Evolutionary conservation across 148 eudicot genomes (phyloP).

Genomic region (Amaranthus palmeri): DNA sequence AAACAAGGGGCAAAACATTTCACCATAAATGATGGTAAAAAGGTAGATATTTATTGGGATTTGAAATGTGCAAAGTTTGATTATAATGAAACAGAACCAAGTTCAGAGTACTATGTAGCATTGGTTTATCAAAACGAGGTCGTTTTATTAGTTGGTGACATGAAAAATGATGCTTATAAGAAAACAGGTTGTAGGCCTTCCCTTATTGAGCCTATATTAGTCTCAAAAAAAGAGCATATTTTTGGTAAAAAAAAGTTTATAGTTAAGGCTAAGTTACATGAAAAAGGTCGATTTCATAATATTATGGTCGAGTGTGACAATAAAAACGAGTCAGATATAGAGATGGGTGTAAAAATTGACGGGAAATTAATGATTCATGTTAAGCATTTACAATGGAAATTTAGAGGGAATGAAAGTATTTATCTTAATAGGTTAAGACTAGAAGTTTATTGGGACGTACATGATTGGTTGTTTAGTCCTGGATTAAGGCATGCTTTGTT

Average conservation of each 20-base stretch:
- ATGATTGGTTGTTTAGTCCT: constrained; percentile 65
- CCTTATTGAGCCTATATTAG: constrained; percentile 35
- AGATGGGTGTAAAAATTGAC: constrained; percentile 59
- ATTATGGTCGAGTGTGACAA: constrained; percentile 43
- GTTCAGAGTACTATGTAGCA: constrained; percentile 55
- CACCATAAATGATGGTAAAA: constrained; percentile 31
- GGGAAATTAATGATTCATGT: constrained; percentile 48
- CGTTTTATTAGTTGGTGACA: constrained; percentile 47
- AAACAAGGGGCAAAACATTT: constrained; percentile 63
- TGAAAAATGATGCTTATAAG: constrained; percentile 52
- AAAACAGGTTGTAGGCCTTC: constrained; percentile 43
- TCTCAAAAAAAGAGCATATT: constrained; percentile 48
- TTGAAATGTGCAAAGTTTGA: constrained; percentile 46
- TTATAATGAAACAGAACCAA: constrained; percentile 48
- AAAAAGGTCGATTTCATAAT: constrained; percentile 40
- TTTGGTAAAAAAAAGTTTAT: constrained; percentile 54
- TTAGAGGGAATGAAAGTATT: constrained; percentile 62
- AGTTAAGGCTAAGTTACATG: constrained; percentile 44
- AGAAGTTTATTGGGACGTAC: constrained; percentile 71
- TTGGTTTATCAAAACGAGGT: constrained; percentile 47
- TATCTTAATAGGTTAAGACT: constrained; percentile 39
- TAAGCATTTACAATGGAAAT: constrained; percentile 69
- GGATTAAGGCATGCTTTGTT: constrained; percentile 37
- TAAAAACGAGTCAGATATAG: constrained; percentile 35
- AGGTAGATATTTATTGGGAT: constrained; percentile 55